Evolutionary conservation across 176 grass and related monocot genomes (phyloP).

Genomic region (Elaeis guineensis): DNA sequence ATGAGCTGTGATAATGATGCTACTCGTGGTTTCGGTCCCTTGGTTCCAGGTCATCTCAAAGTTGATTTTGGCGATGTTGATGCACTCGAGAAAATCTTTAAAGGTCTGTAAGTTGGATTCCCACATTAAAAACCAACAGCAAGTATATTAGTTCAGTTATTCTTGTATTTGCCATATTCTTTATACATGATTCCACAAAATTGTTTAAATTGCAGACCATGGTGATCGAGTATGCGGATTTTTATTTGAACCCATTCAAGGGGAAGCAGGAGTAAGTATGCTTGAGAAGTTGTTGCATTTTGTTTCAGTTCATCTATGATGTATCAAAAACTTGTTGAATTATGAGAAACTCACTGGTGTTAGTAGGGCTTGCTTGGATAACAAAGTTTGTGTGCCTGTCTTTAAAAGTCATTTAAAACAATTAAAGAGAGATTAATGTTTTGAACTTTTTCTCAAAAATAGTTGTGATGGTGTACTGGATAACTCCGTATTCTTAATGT

Average conservation of each 20-base stretch:
- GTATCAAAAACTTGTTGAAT: too few relatives aligned
- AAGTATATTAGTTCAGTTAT: too few relatives aligned
- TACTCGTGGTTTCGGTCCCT: constrained; percentile 82
- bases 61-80: constrained; percentile 88
- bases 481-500: too few relatives aligned
- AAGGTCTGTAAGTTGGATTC: constrained; percentile 31
- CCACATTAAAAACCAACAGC: not conserved
- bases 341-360: too few relatives aligned
- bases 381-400: too few relatives aligned
- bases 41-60: constrained; percentile 92
- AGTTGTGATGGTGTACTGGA: too few relatives aligned
- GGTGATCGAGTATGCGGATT: constrained; percentile 72
- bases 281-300: constrained; percentile 8
- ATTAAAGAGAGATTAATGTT: too few relatives aligned
- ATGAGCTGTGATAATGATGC: constrained; percentile 99
- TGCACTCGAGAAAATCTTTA: constrained; percentile 70
- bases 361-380: too few relatives aligned
- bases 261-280: constrained; percentile 89
- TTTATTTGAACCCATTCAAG: constrained; percentile 99
- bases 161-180: too few relatives aligned
- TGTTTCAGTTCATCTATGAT: not conserved
- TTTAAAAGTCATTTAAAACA: too few relatives aligned
- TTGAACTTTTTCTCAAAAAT: too few relatives aligned
- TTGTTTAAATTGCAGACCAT: constrained; percentile 43
- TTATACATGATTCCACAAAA: not conserved